phyloP scores from a whole-genome alignment of 202 grass and related monocot genomes.

The Eragrostis tef region DNA sequence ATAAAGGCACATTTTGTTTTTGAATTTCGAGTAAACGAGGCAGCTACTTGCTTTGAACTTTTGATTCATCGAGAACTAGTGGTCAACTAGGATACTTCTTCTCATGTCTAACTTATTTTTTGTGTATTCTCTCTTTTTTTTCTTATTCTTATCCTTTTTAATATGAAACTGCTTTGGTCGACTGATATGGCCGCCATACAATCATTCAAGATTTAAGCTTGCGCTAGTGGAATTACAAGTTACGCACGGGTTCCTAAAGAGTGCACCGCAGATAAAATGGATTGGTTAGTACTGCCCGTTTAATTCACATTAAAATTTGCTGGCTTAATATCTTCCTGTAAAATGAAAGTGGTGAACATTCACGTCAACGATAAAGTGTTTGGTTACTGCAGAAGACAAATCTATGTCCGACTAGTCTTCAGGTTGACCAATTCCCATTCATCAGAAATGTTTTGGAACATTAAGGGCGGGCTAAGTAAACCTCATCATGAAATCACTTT shows the following conservation, averaged over 20 bases:
- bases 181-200: slow-evolving; percentile 12
- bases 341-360: not conserved
- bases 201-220: not conserved
- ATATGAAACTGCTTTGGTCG: not conserved
- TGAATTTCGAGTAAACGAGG: slow-evolving; percentile 24
- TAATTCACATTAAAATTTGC: not conserved
- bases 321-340: not conserved
- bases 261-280: not conserved
- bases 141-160: slow-evolving; percentile 36
- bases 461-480: not conserved
- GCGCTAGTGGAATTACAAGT: not conserved
- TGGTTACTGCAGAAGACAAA: not conserved
- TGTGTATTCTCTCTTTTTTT: slow-evolving; percentile 26
- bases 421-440: not conserved
- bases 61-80: slow-evolving; percentile 9
- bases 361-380: not conserved
- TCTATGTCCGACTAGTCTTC: not conserved
- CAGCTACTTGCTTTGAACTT: slow-evolving; percentile 7
- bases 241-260: not conserved
- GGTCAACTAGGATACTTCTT: slow-evolving; percentile 36
- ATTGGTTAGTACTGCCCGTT: not conserved
- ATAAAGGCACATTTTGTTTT: not conserved
- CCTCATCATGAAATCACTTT: not conserved
- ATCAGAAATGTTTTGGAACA: not conserved
- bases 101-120: not conserved